phyloP scores from a whole-genome alignment of 768 basidiomycete genomes.

The Termitomyces sp. region DNA sequence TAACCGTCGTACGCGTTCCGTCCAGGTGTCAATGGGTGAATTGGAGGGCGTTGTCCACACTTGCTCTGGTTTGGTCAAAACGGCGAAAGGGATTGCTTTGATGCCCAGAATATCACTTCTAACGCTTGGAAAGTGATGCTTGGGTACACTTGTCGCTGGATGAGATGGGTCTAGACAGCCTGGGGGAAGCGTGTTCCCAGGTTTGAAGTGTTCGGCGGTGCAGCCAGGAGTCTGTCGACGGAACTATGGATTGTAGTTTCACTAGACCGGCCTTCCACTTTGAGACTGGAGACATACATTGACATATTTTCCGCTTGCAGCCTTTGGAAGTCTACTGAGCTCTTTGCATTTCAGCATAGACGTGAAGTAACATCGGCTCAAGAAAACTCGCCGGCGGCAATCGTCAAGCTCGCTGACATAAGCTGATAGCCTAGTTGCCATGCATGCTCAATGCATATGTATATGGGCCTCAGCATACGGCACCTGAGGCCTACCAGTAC shows the following conservation, averaged over 20 bases:
- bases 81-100: conserved; percentile 31
- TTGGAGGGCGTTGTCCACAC: conserved; percentile 24
- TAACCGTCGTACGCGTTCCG: conserved; percentile 16
- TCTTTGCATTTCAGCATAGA: conserved; percentile 29
- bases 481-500: no score
- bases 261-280: neutral
- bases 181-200: conserved; percentile 1
- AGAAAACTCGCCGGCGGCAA: neutral
- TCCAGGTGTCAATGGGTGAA: conserved; percentile 19
- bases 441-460: no score
- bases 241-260: conserved; percentile 29
- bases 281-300: conserved; percentile 27
- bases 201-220: conserved; percentile 16
- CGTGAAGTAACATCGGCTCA: neutral
- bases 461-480: no score
- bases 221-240: conserved; percentile 41
- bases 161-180: conserved; percentile 29
- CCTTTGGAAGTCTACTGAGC: conserved; percentile 33
- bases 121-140: conserved; percentile 17
- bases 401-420: neutral
- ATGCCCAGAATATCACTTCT: conserved; percentile 20
- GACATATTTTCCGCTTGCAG: conserved; percentile 31
- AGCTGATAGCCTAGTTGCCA: no score
- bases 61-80: conserved; percentile 23
- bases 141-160: conserved; percentile 17